Conservation (phyloP, 108 stramenopile species). For the Stephanodiscus minutulus region DNA sequence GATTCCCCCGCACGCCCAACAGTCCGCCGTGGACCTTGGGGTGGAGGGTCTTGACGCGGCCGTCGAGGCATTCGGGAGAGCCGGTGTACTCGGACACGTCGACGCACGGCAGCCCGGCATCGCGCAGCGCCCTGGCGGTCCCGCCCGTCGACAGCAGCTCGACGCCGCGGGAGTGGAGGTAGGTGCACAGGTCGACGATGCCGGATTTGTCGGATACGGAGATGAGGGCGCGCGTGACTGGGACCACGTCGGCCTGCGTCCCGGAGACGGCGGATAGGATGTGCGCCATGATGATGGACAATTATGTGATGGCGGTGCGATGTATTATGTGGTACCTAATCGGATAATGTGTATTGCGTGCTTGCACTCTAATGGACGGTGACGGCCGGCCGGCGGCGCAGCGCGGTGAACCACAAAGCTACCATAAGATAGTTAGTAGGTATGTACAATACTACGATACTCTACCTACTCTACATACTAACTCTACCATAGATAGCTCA, state of each 20-base stretch:
- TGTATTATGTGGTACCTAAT: neutral
- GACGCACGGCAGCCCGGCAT: constrained; percentile 83
- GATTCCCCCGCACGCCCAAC: constrained; percentile 94
- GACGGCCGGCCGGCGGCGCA: too few relatives aligned
- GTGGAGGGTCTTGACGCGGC: constrained; percentile 98
- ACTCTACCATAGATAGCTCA: too few relatives aligned
- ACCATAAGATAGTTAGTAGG: too few relatives aligned
- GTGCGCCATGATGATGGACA: constrained; percentile 39
- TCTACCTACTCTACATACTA: too few relatives aligned
- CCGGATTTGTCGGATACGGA: constrained; percentile 96
- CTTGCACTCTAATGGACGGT: too few relatives aligned
- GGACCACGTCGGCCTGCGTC: constrained; percentile 76
- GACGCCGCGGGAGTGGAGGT: constrained; percentile 79
- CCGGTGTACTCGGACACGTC: constrained; percentile 95
- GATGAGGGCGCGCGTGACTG: constrained; percentile 89
- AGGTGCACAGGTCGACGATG: constrained; percentile 90
- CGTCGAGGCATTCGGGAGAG: constrained; percentile 95
- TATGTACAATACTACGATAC: too few relatives aligned
- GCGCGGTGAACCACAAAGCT: too few relatives aligned
- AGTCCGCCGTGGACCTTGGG: constrained; percentile 98
- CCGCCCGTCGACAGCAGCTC: constrained; percentile 98
- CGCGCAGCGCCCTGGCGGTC: constrained; percentile 87
- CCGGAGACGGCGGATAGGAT: constrained; percentile 56
- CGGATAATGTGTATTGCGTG: too few relatives aligned
- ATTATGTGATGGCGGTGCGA: neutral